Base-by-base conservation (phyloP, 176 grass and related monocot genomes). In the Rhipidocladum racemiflorum region DNA sequence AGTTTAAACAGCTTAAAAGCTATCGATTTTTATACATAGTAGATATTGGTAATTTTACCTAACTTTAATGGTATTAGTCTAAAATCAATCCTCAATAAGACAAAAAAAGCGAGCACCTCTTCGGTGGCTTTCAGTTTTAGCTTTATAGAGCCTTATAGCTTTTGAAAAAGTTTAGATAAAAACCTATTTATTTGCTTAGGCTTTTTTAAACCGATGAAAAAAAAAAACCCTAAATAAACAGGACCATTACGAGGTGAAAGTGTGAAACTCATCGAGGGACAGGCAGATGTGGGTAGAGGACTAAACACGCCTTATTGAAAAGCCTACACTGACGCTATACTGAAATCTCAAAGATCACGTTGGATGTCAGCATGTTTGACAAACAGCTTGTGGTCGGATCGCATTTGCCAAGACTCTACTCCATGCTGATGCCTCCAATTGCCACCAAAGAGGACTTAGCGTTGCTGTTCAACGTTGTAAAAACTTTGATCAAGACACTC, bases 321-420 rank as follows among this genome's bases (percentile, higher is more conserved):
- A 36, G 25, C 10, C 28, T 21, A 6, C 28, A 1, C 9, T 14
- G 61, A 57, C 61, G 32, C 50, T 21, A 78, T 18, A 63, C 39
- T 38, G 70, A 75, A 68, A 59, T 42, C 15, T 29, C 21, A 9
- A 13, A 84, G 48, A 84, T 76, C 61, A 76, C 48, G 34, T 24
- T 25, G 17, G 12, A 45, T 76, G 62, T 20, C 36, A 68, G 72
- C 72, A 34, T 29, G 16, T 28, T 42, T 72, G 54, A 85, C 38
- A 60, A 77, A 69, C 43, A 27, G 74, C 13, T 77, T 45, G 39
- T 6, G 36, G 61, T 32, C 40, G 23, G 36, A 67, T 18, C 49
- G 28, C 53, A 61, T 44, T 43, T 11, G 60, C 45, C 14, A 48
- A 60, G 73, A 68, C 73, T 56, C 12, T 17, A 28, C 46, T 65